These are phyloP conservation scores for Pythium coloratum DNA, from an alignment of 352 stramenopile genomes.

Conservation along the genomic window DNA sequence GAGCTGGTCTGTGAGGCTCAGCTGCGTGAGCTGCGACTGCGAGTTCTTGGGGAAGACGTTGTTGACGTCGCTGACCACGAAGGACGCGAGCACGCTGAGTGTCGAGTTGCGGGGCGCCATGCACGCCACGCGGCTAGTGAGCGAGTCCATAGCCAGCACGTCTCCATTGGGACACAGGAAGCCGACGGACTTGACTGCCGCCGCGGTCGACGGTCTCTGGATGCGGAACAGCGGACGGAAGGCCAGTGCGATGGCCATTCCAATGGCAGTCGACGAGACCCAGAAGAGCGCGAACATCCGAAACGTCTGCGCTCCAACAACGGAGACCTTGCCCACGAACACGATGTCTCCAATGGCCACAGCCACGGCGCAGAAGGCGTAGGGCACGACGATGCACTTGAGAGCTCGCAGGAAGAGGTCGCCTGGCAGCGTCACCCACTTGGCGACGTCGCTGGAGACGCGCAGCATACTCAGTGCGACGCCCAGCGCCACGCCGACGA, in stretches of 20 bases:
- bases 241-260: constrained; percentile 52
- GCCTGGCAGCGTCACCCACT: constrained; percentile 69
- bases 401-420: constrained; percentile 77
- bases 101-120: constrained; percentile 1
- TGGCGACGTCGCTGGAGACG: constrained; percentile 40
- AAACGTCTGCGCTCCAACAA: constrained; percentile 66
- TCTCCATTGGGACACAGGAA: constrained; percentile 53
- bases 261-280: constrained; percentile 46
- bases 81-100: constrained; percentile 24
- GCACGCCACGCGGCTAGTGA: constrained; percentile 20
- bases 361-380: constrained; percentile 80
- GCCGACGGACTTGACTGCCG: constrained; percentile 33
- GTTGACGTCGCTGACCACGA: constrained; percentile 52
- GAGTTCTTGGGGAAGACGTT: constrained; percentile 40
- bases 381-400: constrained; percentile 76
- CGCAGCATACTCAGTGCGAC: constrained; percentile 44
- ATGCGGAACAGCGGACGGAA: constrained; percentile 63
- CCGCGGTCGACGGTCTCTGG: not conserved
- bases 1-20: constrained; percentile 63
- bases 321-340: constrained; percentile 68
- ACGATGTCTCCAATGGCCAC: constrained; percentile 78
- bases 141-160: constrained; percentile 25
- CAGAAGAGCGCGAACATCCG: constrained; percentile 61
- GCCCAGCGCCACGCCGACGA: constrained; percentile 49
- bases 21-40: constrained; percentile 35